phyloP scores from a whole-genome alignment of 2,329 filamentous ascomycete species.

The Mariannaea sp. region DNA sequence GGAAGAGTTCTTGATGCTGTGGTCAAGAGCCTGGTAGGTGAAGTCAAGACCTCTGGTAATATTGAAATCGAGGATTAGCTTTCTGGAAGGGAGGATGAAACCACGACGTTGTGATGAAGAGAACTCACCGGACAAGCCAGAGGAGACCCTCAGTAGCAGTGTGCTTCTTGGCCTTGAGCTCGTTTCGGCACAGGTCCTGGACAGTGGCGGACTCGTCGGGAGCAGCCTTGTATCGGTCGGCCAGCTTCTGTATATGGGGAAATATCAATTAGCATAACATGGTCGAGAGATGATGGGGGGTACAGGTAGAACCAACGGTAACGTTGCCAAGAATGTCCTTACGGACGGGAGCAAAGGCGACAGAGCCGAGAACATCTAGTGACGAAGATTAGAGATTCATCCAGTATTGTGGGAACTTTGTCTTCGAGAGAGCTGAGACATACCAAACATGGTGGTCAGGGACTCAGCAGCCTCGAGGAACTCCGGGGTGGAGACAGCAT shows the following conservation, averaged over 20 bases:
- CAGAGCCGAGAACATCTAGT: conserved; percentile 65
- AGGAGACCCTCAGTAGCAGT: conserved; percentile 85
- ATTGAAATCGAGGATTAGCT: neutral
- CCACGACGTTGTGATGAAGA: too few species aligned
- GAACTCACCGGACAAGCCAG: conserved; percentile 83
- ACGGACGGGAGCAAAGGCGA: conserved; percentile 90
- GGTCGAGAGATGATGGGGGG: neutral
- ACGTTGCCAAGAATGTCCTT: conserved; percentile 89
- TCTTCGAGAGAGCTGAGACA: conserved; percentile 1
- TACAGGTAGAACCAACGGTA: conserved; percentile 63
- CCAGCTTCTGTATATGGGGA: conserved; percentile 72
- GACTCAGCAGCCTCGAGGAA: conserved; percentile 93
- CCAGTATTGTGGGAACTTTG: neutral
- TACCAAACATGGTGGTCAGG: conserved; percentile 85
- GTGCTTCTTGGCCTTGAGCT: conserved; percentile 89
- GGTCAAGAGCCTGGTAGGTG: conserved; percentile 80
- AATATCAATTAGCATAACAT: conserved; percentile 25
- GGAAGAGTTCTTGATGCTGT: conserved; percentile 69
- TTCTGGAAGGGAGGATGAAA: neutral
- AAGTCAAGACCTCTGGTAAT: conserved; percentile 84
- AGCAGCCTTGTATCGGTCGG: conserved; percentile 77
- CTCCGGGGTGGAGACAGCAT: conserved; percentile 79
- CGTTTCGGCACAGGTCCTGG: conserved; percentile 83
- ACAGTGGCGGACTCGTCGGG: conserved; percentile 81
- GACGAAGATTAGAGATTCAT: conserved; percentile 19